Evolutionary conservation across 2,329 filamentous ascomycete genomes (phyloP).

Genomic region (Leptodontidium sp.): DNA sequence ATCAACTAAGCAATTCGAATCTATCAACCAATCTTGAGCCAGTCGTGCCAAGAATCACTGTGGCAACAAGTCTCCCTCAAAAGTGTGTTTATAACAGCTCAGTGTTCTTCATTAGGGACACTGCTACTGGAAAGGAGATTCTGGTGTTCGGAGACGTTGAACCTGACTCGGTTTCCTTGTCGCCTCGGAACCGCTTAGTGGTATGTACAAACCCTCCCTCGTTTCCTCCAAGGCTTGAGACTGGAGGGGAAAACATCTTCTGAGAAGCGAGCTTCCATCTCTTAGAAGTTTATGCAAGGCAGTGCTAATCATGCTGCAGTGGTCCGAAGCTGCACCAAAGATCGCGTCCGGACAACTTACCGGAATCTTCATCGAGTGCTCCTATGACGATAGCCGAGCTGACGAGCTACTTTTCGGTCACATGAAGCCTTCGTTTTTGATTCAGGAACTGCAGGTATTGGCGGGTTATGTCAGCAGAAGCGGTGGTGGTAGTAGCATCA

Average conservation of each 20-base stretch:
- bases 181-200: conserved; percentile 73
- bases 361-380: conserved; percentile 95
- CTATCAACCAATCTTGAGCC: neutral
- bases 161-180: conserved; percentile 84
- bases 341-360: conserved; percentile 75
- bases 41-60: neutral
- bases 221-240: neutral
- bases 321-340: conserved; percentile 89
- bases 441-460: conserved; percentile 78
- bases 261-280: neutral
- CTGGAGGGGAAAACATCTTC: neutral
- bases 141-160: conserved; percentile 97
- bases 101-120: conserved; percentile 89
- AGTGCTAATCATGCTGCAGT: conserved; percentile 50
- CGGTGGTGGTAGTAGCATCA: neutral
- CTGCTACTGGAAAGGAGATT: conserved; percentile 75
- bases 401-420: conserved; percentile 88
- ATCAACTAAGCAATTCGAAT: conserved; percentile 1
- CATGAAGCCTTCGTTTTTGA: conserved; percentile 81
- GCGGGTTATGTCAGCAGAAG: conserved; percentile 55
- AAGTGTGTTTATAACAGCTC: conserved; percentile 85
- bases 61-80: neutral
- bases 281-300: neutral
- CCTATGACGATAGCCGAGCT: conserved; percentile 82
- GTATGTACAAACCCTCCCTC: neutral